Percentiles rank a stretch among this genome's conserved stretches.
phyloP scores from a whole-genome alignment of 805 yeast genomes.

The Starmerella asiatica region DNA sequence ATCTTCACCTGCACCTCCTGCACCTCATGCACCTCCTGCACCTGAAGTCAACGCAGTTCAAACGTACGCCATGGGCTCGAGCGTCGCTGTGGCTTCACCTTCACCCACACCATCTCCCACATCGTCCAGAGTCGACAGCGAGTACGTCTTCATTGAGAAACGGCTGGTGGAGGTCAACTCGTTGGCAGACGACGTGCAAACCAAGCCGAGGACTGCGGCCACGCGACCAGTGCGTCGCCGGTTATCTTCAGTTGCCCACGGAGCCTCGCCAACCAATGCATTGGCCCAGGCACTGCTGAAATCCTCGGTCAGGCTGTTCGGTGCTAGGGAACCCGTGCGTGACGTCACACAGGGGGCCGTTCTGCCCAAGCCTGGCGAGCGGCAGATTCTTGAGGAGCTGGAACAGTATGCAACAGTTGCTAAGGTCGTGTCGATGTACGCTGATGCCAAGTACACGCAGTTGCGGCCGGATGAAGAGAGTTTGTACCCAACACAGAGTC shows the following conservation, averaged over 20 bases:
- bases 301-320: slow-evolving; percentile 80
- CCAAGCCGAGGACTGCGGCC: slow-evolving; percentile 4
- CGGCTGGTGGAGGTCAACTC: slow-evolving; percentile 91
- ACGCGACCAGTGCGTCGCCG: no score
- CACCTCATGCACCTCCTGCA: neutral
- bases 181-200: slow-evolving; percentile 78
- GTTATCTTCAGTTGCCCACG: slow-evolving; percentile 27
- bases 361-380: slow-evolving; percentile 18
- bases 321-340: slow-evolving; percentile 26
- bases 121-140: slow-evolving; percentile 5
- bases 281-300: slow-evolving; percentile 73
- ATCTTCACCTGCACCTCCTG: neutral
- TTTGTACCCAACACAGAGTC: slow-evolving; percentile 2
- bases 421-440: slow-evolving; percentile 75
- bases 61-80: neutral
- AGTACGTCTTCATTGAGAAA: slow-evolving; percentile 84
- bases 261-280: slow-evolving; percentile 63
- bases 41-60: neutral
- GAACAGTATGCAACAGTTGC: slow-evolving; percentile 80
- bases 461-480: slow-evolving; percentile 40
- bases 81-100: slow-evolving; percentile 25
- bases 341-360: slow-evolving; percentile 12
- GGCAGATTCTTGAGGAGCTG: slow-evolving; percentile 29
- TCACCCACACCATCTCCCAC: slow-evolving; percentile 14
- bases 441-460: slow-evolving; percentile 81